Base-by-base conservation (phyloP, 768 basidiomycete species). In the Coprinellus micaceus region DNA sequence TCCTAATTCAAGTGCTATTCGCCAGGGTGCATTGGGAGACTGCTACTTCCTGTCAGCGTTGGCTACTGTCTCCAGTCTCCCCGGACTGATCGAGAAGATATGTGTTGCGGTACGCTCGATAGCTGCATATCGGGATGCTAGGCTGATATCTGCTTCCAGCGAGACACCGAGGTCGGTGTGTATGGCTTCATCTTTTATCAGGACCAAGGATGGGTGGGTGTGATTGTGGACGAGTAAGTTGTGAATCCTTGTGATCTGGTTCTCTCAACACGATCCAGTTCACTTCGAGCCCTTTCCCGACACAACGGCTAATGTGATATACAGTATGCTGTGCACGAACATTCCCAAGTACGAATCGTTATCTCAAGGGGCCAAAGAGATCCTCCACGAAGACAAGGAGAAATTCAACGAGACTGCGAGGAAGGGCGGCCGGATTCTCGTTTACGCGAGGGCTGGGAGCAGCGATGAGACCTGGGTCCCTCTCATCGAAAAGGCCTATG, bases 161-260 rank as follows among this genome's bases (percentile, higher is more conserved):
- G 77, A 12, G 77, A 82, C 57, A 78, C 81, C 61, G 55, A 75
- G 60, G 76, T 82, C 26, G 82, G 82, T 2, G 74, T 84, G 4
- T 84, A 83, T 58, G 82, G 82, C 1, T 84, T 81, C 63, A 74
- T 83, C 47, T 83, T 84, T 65, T 81, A 77, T 64, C 69, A 80
- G 2, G 82, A 83, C 62, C 67, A 68, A 40, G 67, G 70, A 25
- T 83, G 82, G 82, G 77, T 77, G 12, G 70, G 74, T 12, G 73
- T 83, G 7, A 75, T 84, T 57, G 74, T 83, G 52, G 82, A 84
- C 82, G 82, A 83, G 81, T 82, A 56, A 39, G 77, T 45, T 19
- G 2, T 3, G 29, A 26, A 39, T 24, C 6, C 22, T 25, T 40
- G 22, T 22, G 6, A 58, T 22, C 21, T 30, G 24, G 40, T 52